A percentile compares a stretch with the other conserved stretches of the same genome.
Conservation (phyloP, 1,284 basidiomycete genomes). For the Pyrrhoderma noxium region DNA sequence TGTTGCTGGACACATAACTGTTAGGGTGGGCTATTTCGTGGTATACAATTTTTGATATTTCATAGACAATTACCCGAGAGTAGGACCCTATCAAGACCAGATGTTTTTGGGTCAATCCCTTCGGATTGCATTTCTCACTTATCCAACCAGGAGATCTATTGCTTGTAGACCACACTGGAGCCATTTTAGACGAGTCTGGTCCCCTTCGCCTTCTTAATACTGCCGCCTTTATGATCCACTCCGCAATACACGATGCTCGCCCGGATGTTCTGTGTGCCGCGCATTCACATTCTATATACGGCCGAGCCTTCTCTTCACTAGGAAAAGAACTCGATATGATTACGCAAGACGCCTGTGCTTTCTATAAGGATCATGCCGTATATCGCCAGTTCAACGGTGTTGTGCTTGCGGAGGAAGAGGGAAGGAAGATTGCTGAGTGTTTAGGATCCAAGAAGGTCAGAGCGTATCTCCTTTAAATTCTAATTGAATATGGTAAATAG, state of each 20-base stretch:
- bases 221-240: conserved; percentile 46
- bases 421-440: conserved; percentile 44
- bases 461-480: conserved; percentile 25
- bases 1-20: conserved; percentile 57
- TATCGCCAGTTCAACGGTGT: conserved; percentile 49
- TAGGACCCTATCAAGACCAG: conserved; percentile 42
- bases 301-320: conserved; percentile 55
- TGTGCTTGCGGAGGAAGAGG: conserved; percentile 53
- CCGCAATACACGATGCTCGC: conserved; percentile 50
- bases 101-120: conserved; percentile 52
- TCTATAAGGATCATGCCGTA: conserved; percentile 37
- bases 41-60: conserved; percentile 1
- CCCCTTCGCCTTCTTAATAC: conserved; percentile 35
- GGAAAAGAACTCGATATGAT: conserved; percentile 49
- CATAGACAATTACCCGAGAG: neutral
- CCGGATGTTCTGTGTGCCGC: conserved; percentile 58
- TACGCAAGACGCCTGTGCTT: conserved; percentile 43
- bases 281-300: conserved; percentile 55
- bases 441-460: conserved; percentile 41
- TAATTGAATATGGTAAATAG: no score
- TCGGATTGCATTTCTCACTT: conserved; percentile 38
- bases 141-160: conserved; percentile 41
- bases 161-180: conserved; percentile 42
- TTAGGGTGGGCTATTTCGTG: conserved; percentile 31
- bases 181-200: conserved; percentile 38